These are phyloP conservation scores for Smallanthus sonchifolius DNA, from an alignment of 129 eudicot species.

Conservation along the genomic window DNA sequence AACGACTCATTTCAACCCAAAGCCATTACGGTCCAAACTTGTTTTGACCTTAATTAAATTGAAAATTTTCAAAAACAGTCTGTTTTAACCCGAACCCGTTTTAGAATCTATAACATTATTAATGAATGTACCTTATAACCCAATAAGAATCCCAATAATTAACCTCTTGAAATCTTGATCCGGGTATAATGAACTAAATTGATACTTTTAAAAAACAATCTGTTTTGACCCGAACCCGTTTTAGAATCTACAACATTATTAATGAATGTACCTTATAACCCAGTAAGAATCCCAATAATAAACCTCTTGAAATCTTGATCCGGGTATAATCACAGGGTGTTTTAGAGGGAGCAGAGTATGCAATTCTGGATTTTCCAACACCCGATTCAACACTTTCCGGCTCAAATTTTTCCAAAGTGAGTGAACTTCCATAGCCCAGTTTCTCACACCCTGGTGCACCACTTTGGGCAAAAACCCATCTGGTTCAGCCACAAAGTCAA, in stretches of 20 bases:
- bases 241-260: background rate
- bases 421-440: slow-evolving; percentile 83
- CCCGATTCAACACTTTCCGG: slow-evolving; percentile 60
- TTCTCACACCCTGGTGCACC: slow-evolving; percentile 54
- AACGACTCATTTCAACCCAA: background rate
- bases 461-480: slow-evolving; percentile 60
- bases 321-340: slow-evolving; percentile 73
- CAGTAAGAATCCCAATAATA: slow-evolving; percentile 98
- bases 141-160: slow-evolving; percentile 98
- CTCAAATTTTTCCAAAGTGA: slow-evolving; percentile 84
- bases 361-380: slow-evolving; percentile 50
- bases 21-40: too few species aligned
- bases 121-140: slow-evolving; percentile 59
- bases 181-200: slow-evolving; percentile 58
- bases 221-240: too few species aligned
- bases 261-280: slow-evolving; percentile 60
- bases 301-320: slow-evolving; percentile 91
- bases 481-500: slow-evolving; percentile 70
- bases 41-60: too few species aligned
- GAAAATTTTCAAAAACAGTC: too few species aligned
- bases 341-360: slow-evolving; percentile 73
- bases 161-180: slow-evolving; percentile 88
- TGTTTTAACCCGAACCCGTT: background rate
- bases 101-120: background rate
- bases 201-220: too few species aligned